Conservation (phyloP, 768 basidiomycete species). For the Auriscalpium vulgare region DNA sequence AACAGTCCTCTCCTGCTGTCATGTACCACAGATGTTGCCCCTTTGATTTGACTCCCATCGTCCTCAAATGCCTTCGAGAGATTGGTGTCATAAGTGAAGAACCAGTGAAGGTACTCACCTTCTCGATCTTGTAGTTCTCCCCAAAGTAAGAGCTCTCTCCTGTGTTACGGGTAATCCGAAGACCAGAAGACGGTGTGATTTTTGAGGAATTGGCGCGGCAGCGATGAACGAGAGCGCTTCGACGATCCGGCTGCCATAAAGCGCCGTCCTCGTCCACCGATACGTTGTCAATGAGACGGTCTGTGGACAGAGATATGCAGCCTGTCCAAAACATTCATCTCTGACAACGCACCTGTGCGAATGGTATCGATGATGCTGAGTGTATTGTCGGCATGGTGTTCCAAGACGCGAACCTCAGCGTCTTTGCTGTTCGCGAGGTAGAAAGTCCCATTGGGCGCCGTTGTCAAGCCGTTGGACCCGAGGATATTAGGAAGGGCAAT, state of each 20-base stretch:
- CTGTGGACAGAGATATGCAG: slow-evolving; percentile 19
- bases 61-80: slow-evolving; percentile 51
- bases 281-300: slow-evolving; percentile 52
- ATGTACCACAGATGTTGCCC: slow-evolving; percentile 48
- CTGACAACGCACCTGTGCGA: slow-evolving; percentile 35
- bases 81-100: background rate
- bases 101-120: slow-evolving; percentile 27
- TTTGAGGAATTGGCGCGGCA: slow-evolving; percentile 30
- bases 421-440: slow-evolving; percentile 45
- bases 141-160: slow-evolving; percentile 46
- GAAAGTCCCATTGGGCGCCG: slow-evolving; percentile 45
- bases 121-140: slow-evolving; percentile 51
- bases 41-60: slow-evolving; percentile 48
- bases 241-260: slow-evolving; percentile 50
- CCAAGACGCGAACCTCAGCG: slow-evolving; percentile 45
- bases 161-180: slow-evolving; percentile 46
- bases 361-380: slow-evolving; percentile 49
- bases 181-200: slow-evolving; percentile 38
- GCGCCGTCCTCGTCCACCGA: slow-evolving; percentile 50
- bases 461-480: slow-evolving; percentile 54
- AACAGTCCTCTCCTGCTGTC: slow-evolving; percentile 41
- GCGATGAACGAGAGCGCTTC: slow-evolving; percentile 27
- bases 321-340: background rate
- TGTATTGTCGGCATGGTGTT: slow-evolving; percentile 50
- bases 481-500: slow-evolving; percentile 42